Base-by-base conservation (phyloP, 768 basidiomycete genomes). In the Epithele typhae region DNA sequence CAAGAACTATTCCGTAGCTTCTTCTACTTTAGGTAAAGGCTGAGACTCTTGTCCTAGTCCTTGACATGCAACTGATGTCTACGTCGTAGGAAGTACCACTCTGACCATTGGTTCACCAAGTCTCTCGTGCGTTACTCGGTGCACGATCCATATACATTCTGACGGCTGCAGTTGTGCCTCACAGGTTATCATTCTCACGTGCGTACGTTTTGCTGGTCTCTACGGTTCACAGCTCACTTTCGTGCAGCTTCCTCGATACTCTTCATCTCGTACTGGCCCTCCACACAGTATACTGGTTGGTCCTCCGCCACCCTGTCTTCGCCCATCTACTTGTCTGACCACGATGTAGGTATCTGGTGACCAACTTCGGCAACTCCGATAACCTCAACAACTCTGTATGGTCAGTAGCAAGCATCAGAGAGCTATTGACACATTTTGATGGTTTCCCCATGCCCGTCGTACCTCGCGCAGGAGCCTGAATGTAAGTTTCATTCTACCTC, bases 221-320 rank as follows among this genome's bases (percentile, higher is more conserved):
- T 14, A 7, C 7, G 18, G n/a, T 3, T 19, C 6, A n/a, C 15
- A n/a, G 7, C 5, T 5, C 27, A 43, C 11, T 36, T 4, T 11
- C 22, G 9, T 11, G 15, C 38, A 74, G 73, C 56, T 1, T 69
- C 11, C 52, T 76, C 46, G 76, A 79, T 57, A 71, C 72, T 0
- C 25, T 64, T 1, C 77, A 79, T 52, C 56, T 76, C 14, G 54
- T 66, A n/a, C 55, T 78, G 3, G 73, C 71, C 54, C 66, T 67
- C 2, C 63, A 69, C 19, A 57, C 74, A 2, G 67, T 77, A 32
- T 78, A 78, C 45, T 71, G 69, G 76, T 76, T 53, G 17, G 65
- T 43, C 56, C 42, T 44, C 56, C 43, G n/a, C n/a, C n/a, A n/a
- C n/a, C n/a, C n/a, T n/a, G n/a, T n/a, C n/a, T n/a, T n/a, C n/a